Base-by-base conservation (phyloP, 2,329 filamentous ascomycete species). In the Aureobasidium sp. region DNA sequence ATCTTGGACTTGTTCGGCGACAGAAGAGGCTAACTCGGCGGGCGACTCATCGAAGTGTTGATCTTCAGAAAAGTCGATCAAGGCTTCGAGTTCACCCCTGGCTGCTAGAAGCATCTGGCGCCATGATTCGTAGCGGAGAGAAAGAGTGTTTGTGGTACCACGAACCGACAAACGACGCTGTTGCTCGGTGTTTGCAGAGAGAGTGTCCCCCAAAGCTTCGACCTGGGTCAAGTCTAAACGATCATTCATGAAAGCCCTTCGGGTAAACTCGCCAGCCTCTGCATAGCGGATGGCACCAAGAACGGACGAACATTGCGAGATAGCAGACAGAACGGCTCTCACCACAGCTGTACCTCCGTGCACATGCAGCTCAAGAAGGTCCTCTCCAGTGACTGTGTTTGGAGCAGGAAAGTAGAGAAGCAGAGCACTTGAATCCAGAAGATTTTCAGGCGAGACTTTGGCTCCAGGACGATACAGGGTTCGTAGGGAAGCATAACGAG, bases 31-130 rank as follows among this genome's bases (percentile, higher is more conserved):
- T 24, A 97, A 79, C 61, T 89, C 82, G 0, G 81, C 76, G 0
- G 91, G 89, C 2, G 90, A 87, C 74, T 96, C 91, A 67, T 97
- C 92, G 70, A 99, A 96, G 76, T 97, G 90, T 75, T 99, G 93
- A 70, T 97, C 94, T 73, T 99, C 94, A 0, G 90, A 89, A 72
- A 99, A 99, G 74, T 99, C 94, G 64, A 99, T 97, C 67, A 99
- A 77, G 0, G 94, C 94, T 75, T 99, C 94, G 42, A 99, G 81
- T 75, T 97, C 92, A 11, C 91, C 94, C 1, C 94, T 85, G 11
- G 92, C 92, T 65, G 88, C 81, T 7, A 97, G 78, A 19, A 99
- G 76, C 66, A 85, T 80, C 65, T 83, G 78, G 29, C 93, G 85
- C 94, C 94, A 99, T 11, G 70, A 69, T 67, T 97, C 91, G 72